phyloP scores from a whole-genome alignment of 768 basidiomycete genomes.

The Lactifluus rugatus region DNA sequence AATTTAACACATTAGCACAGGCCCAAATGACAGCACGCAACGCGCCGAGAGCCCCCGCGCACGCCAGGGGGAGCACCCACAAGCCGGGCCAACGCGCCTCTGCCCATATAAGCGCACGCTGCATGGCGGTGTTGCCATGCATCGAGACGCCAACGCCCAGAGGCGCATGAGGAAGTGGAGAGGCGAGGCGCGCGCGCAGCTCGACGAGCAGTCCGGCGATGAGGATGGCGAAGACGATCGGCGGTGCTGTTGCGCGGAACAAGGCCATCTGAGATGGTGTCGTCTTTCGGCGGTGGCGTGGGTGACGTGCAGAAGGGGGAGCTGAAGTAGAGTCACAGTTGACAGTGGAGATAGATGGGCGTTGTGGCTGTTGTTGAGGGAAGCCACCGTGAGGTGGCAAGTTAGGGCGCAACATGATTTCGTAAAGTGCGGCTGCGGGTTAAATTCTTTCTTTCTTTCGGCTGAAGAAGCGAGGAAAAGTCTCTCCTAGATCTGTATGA shows the following conservation, averaged over 20 bases:
- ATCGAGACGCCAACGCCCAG: not conserved
- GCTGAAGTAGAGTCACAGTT: not conserved
- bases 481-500: not conserved
- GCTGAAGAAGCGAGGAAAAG: too few species aligned
- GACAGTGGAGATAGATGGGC: too few species aligned
- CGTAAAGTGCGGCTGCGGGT: not conserved
- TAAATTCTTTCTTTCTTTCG: not conserved
- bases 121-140: not conserved
- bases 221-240: conserved; percentile 1
- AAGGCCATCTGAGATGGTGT: not conserved
- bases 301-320: not conserved
- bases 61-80: conserved; percentile 7
- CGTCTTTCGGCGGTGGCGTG: not conserved
- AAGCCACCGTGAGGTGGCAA: not conserved
- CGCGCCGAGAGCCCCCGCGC: not conserved
- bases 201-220: conserved; percentile 6
- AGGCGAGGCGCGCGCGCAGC: conserved; percentile 1
- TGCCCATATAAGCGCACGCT: conserved; percentile 11
- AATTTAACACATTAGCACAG: not conserved
- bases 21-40: not conserved
- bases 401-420: too few species aligned
- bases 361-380: not conserved
- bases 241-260: conserved; percentile 3
- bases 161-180: not conserved
- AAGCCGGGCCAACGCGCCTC: conserved; percentile 7